phyloP scores from a whole-genome alignment of 257 asterid species.

The Gentiana straminea region DNA sequence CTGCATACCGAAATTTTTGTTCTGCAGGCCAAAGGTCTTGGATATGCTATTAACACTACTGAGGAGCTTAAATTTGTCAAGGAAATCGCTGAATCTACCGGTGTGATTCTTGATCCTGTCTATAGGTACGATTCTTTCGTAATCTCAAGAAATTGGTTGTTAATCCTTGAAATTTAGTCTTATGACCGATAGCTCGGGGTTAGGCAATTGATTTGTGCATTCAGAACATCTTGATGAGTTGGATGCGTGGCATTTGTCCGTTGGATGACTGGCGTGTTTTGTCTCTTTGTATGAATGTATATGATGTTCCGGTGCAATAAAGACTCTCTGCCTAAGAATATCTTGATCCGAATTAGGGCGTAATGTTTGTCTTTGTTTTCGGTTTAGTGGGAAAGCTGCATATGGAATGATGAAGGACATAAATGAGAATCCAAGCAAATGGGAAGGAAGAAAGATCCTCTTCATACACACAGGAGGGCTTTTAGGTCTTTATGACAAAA shows the following conservation, averaged over 20 bases:
- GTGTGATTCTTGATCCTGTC: conserved; percentile 90
- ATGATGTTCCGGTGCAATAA: no score
- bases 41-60: conserved; percentile 77
- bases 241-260: no score
- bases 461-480: conserved; percentile 95
- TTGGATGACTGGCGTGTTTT: no score
- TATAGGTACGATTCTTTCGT: conserved; percentile 49
- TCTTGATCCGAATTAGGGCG: no score
- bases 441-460: conserved; percentile 86
- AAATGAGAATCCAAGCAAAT: conserved; percentile 55
- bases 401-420: conserved; percentile 74
- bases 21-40: conserved; percentile 90
- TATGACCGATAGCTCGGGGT: not conserved
- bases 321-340: no score
- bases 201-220: no score
- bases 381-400: conserved; percentile 77
- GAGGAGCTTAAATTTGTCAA: conserved; percentile 82
- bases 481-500: conserved; percentile 68
- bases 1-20: no score
- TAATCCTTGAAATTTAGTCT: not conserved
- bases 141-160: conserved; percentile 1
- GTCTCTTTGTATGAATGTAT: no score
- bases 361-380: not conserved
- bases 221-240: no score
- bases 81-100: conserved; percentile 79